These are phyloP conservation scores for Auricularia sp. DNA, from an alignment of 768 basidiomycete genomes.

Conservation along the genomic window DNA sequence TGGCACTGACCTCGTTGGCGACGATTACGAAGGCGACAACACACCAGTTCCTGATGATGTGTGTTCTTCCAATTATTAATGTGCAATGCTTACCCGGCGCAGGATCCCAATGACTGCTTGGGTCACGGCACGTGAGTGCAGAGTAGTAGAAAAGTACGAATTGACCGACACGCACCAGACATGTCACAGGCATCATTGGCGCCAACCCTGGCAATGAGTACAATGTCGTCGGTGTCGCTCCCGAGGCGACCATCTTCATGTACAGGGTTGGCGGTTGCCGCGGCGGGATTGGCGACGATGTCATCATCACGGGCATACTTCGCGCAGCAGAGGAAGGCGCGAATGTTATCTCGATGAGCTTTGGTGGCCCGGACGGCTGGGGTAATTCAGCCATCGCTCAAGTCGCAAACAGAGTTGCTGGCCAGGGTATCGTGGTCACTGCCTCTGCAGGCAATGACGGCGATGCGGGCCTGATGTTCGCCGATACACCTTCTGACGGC, in stretches of 20 bases:
- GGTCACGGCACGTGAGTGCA: conserved; percentile 4
- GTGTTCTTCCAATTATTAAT: not conserved
- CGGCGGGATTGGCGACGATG: conserved; percentile 16
- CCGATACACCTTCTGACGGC: not conserved
- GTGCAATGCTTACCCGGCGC: conserved; percentile 9
- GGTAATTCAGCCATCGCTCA: not conserved
- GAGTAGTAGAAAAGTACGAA: not conserved
- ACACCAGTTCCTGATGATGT: not conserved
- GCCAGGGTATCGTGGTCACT: conserved; percentile 5
- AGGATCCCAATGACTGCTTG: conserved; percentile 2
- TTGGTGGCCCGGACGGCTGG: conserved; percentile 19
- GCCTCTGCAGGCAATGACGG: conserved; percentile 3
- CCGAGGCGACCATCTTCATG: conserved; percentile 19
- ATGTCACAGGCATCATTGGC: conserved; percentile 17
- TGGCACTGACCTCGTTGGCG: conserved; percentile 9
- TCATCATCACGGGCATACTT: conserved; percentile 4
- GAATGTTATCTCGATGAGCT: conserved; percentile 27
- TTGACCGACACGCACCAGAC: not conserved
- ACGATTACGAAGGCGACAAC: not conserved
- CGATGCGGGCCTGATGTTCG: not conserved
- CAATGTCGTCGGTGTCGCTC: conserved; percentile 28
- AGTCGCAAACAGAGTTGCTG: conserved; percentile 2
- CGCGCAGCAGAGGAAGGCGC: conserved; percentile 16
- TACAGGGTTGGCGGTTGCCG: conserved; percentile 15
- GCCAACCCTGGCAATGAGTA: conserved; percentile 21